These are phyloP conservation scores for Apiospora pterosperma DNA, from an alignment of 2,329 filamentous ascomycete genomes.

Conservation along the genomic window DNA sequence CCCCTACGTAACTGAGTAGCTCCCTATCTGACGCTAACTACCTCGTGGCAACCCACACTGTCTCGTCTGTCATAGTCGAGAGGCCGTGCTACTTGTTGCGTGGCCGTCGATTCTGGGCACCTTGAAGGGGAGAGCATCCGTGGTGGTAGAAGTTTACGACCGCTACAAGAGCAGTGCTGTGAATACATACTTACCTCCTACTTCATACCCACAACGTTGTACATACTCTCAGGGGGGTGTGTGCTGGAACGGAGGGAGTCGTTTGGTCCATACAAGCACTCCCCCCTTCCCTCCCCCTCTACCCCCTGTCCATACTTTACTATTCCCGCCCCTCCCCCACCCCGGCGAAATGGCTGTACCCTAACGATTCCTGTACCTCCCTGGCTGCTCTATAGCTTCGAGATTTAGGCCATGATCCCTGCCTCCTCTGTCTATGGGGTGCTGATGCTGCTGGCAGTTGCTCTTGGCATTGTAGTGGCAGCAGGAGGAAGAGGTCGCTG, in stretches of 20 bases:
- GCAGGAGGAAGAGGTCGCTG: background rate
- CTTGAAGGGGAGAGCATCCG: background rate
- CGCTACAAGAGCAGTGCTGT: background rate
- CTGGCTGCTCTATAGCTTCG: background rate
- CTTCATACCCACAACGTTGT: background rate
- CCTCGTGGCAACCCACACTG: conserved; percentile 7
- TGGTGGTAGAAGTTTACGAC: background rate
- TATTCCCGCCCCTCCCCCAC: background rate
- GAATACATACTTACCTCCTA: background rate
- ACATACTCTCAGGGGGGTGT: background rate
- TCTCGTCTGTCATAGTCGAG: background rate
- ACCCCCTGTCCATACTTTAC: background rate
- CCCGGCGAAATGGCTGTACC: background rate
- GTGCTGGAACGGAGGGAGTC: background rate
- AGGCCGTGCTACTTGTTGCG: conserved; percentile 1
- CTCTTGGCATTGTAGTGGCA: background rate
- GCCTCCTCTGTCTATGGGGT: background rate
- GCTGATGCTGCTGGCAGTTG: conserved; percentile 1
- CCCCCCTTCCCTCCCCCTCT: background rate
- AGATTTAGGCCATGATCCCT: background rate
- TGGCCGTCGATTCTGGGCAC: background rate
- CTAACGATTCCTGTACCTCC: conserved; percentile 1
- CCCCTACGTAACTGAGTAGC: background rate
- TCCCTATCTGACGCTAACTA: conserved; percentile 6
- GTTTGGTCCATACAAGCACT: background rate